phyloP scores from a whole-genome alignment of 306 rosid species.

The Trifolium dubium region DNA sequence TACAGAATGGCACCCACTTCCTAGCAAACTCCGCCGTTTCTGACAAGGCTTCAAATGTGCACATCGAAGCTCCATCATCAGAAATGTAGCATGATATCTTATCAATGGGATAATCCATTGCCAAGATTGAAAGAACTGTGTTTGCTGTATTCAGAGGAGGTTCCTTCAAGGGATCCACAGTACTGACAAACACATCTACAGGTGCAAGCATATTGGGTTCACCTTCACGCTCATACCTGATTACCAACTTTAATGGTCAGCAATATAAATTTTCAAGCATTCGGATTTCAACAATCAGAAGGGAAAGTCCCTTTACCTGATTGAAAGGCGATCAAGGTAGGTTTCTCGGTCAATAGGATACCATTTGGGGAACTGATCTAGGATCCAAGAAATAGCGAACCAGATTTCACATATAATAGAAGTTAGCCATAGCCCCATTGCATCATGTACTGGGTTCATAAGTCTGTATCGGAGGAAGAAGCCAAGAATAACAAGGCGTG shows the following conservation, averaged over 20 bases:
- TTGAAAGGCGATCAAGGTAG: constrained; percentile 86
- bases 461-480: constrained; percentile 79
- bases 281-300: not conserved
- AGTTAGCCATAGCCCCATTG: constrained; percentile 86
- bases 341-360: constrained; percentile 93
- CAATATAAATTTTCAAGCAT: not conserved
- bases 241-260: constrained; percentile 18
- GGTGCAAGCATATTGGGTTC: constrained; percentile 87
- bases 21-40: constrained; percentile 91
- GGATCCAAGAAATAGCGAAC: constrained; percentile 97
- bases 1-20: constrained; percentile 96
- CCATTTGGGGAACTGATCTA: constrained; percentile 98
- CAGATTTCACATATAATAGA: constrained; percentile 91
- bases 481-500: constrained; percentile 64
- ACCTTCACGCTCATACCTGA: constrained; percentile 77
- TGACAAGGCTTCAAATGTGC: constrained; percentile 83
- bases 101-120: constrained; percentile 91
- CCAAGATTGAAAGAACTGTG: constrained; percentile 85
- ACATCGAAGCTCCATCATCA: constrained; percentile 97
- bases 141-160: constrained; percentile 93
- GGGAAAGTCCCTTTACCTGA: constrained; percentile 55
- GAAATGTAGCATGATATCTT: constrained; percentile 92
- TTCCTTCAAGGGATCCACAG: constrained; percentile 98
- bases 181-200: constrained; percentile 89
- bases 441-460: constrained; percentile 82